These are phyloP conservation scores for Cladophialophora psammophila DNA, from an alignment of 2,329 filamentous ascomycete species.

Conservation along the genomic window DNA sequence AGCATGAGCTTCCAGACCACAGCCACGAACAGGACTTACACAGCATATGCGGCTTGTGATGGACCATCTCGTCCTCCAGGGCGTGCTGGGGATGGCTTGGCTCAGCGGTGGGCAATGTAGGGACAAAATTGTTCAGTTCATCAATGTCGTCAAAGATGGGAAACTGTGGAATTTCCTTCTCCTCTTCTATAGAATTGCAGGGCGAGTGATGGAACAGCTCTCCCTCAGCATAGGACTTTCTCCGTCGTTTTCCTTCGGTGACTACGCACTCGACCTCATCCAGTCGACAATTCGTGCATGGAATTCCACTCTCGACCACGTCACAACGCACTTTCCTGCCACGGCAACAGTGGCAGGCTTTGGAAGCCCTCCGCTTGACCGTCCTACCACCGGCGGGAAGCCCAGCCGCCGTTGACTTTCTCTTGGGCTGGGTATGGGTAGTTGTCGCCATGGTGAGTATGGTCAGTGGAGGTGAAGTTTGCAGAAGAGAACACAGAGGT, in stretches of 20 bases:
- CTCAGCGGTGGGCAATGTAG: slow-evolving; percentile 12
- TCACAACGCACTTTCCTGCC: slow-evolving; percentile 92
- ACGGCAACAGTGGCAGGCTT: slow-evolving; percentile 87
- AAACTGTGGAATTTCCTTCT: slow-evolving; percentile 37
- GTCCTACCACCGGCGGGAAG: slow-evolving; percentile 62
- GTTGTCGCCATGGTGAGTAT: slow-evolving; percentile 19
- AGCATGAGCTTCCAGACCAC: slow-evolving; percentile 14
- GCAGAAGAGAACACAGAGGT: background rate
- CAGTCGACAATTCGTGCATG: slow-evolving; percentile 82
- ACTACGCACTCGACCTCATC: slow-evolving; percentile 64
- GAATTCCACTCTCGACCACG: slow-evolving; percentile 83
- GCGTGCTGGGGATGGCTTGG: slow-evolving; percentile 40
- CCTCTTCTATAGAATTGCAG: slow-evolving; percentile 36
- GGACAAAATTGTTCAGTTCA: slow-evolving; percentile 34
- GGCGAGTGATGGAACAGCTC: slow-evolving; percentile 36
- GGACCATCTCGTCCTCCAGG: slow-evolving; percentile 53
- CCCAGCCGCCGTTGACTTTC: slow-evolving; percentile 65
- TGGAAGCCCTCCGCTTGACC: slow-evolving; percentile 85
- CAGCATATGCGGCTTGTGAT: slow-evolving; percentile 69
- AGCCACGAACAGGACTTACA: slow-evolving; percentile 57
- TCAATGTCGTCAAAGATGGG: slow-evolving; percentile 44
- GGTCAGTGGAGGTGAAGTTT: background rate
- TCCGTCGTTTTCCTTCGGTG: slow-evolving; percentile 80
- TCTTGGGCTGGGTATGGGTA: slow-evolving; percentile 53
- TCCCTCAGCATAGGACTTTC: slow-evolving; percentile 66